A percentile compares a stretch with the other conserved stretches of the same genome.
Evolutionary conservation across 352 stramenopile species (phyloP).

Genomic region (Phytophthora rubi): DNA sequence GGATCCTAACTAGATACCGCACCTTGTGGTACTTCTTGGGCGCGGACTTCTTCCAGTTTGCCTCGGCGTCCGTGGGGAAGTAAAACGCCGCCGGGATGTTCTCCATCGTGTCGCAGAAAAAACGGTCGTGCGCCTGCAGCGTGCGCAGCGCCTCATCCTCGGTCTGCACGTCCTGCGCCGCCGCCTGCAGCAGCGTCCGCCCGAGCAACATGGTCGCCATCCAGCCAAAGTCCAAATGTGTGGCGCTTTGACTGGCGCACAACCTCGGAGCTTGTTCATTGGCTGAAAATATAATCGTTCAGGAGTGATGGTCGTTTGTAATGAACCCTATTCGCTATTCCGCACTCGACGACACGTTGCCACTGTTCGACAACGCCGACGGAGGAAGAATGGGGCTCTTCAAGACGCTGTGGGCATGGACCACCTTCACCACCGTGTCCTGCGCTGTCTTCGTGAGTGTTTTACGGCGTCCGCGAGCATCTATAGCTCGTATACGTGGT

Average conservation of each 20-base stretch:
- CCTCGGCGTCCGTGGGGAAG: conserved; percentile 78
- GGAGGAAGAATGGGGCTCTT: conserved; percentile 37
- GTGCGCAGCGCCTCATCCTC: conserved; percentile 26
- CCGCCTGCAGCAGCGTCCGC: conserved; percentile 53
- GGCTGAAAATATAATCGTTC: not conserved
- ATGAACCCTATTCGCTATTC: not conserved
- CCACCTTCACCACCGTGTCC: conserved; percentile 67
- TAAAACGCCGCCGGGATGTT: conserved; percentile 79
- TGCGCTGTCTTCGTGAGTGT: conserved; percentile 63
- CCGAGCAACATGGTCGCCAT: conserved; percentile 57
- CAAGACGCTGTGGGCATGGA: conserved; percentile 43
- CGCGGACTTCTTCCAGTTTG: conserved; percentile 75
- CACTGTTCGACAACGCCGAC: conserved; percentile 5
- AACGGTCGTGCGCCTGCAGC: conserved; percentile 57
- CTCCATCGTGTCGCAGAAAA: conserved; percentile 82
- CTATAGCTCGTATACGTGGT: not conserved
- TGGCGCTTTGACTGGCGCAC: conserved; percentile 34
- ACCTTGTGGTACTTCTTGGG: conserved; percentile 86
- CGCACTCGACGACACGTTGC: not conserved
- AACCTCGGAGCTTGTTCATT: conserved; percentile 20
- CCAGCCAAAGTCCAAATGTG: conserved; percentile 21
- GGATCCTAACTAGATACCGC: not conserved
- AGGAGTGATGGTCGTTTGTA: not conserved
- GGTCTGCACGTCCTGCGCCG: conserved; percentile 14
- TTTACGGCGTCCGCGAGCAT: not conserved